Conservation (phyloP, 2,329 filamentous ascomycete genomes). For the Fusarium kyushuense region DNA sequence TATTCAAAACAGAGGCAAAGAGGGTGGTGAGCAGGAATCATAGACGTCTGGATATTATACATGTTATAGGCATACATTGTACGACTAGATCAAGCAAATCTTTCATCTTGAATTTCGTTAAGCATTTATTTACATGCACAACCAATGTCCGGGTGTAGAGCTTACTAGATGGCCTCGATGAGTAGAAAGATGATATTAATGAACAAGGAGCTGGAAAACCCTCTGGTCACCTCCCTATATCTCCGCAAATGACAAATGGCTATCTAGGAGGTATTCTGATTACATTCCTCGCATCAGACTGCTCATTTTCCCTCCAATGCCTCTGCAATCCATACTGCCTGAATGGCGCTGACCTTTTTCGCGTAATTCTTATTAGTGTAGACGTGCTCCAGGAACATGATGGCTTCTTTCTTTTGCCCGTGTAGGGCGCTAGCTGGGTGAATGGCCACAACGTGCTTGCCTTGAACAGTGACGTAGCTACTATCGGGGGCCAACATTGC, state of each 20-base stretch:
- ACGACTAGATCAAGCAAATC: background rate
- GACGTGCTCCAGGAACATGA: conserved; percentile 76
- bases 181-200: background rate
- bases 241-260: background rate
- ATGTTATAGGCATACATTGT: conserved; percentile 23
- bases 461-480: conserved; percentile 70
- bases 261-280: background rate
- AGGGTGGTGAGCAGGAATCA: conserved; percentile 46
- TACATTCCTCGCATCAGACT: background rate
- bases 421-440: conserved; percentile 73
- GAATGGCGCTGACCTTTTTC: conserved; percentile 73
- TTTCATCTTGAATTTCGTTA: background rate
- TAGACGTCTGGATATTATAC: conserved; percentile 22
- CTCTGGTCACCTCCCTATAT: background rate
- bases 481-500: conserved; percentile 70
- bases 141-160: background rate
- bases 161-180: background rate
- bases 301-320: conserved; percentile 54
- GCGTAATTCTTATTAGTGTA: conserved; percentile 75
- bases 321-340: conserved; percentile 70
- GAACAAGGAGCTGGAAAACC: background rate
- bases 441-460: conserved; percentile 70
- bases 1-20: conserved; percentile 64
- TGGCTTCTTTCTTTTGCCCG: conserved; percentile 72
- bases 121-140: no score